phyloP scores from a whole-genome alignment of 805 yeast genomes.

The Candida bentonensis region DNA sequence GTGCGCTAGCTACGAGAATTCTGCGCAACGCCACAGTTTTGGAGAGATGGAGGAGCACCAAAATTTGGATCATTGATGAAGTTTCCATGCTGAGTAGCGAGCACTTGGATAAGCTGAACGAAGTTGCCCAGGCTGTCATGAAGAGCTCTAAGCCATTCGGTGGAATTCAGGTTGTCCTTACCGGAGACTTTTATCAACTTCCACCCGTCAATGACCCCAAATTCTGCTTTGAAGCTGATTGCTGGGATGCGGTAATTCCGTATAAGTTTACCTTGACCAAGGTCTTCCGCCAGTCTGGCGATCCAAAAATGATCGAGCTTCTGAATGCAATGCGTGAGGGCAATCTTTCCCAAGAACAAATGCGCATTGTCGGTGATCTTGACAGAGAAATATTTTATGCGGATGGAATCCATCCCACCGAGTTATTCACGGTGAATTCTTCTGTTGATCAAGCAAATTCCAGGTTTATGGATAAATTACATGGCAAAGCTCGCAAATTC shows the following conservation, averaged over 20 bases:
- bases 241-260: slow-evolving; percentile 55
- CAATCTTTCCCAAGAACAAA: slow-evolving; percentile 35
- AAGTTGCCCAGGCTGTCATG: slow-evolving; percentile 44
- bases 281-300: slow-evolving; percentile 73
- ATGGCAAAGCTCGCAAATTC: slow-evolving; percentile 33
- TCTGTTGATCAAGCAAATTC: slow-evolving; percentile 73
- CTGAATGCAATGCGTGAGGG: slow-evolving; percentile 74
- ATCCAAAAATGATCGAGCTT: slow-evolving; percentile 58
- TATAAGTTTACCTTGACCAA: slow-evolving; percentile 53
- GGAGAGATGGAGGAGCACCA: slow-evolving; percentile 51
- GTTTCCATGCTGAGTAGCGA: slow-evolving; percentile 83
- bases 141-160: slow-evolving; percentile 63
- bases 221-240: slow-evolving; percentile 60
- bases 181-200: slow-evolving; percentile 91
- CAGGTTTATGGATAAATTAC: slow-evolving; percentile 33
- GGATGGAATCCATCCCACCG: slow-evolving; percentile 84
- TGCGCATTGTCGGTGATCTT: slow-evolving; percentile 34
- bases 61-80: slow-evolving; percentile 77
- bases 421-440: slow-evolving; percentile 65
- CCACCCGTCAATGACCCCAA: slow-evolving; percentile 58
- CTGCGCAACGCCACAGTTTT: slow-evolving; percentile 28
- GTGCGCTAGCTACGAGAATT: slow-evolving; percentile 31
- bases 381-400: slow-evolving; percentile 37
- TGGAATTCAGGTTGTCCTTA: slow-evolving; percentile 74
- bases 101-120: slow-evolving; percentile 57